Conservation (phyloP, 306 rosid genomes). For the Comarum palustre region DNA sequence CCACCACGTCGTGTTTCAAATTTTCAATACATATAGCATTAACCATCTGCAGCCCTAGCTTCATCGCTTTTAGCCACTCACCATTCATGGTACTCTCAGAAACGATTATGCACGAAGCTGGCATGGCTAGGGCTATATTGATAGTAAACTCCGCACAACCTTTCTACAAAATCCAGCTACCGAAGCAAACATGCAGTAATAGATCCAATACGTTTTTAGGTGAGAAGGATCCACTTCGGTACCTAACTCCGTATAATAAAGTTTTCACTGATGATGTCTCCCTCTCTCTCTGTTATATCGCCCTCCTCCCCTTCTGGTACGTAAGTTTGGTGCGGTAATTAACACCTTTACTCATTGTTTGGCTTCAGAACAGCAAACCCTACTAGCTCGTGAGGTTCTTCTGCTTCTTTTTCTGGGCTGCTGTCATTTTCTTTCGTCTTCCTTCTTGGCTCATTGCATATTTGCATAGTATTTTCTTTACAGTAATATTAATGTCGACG, state of each 20-base stretch:
- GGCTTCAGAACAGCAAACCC: neutral
- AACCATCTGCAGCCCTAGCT: neutral
- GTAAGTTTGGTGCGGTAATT: conserved; percentile 2
- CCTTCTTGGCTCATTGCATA: neutral
- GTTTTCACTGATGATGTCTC: too few relatives aligned
- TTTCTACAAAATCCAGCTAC: neutral
- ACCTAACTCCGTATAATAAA: neutral
- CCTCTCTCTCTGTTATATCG: neutral
- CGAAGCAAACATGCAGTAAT: neutral
- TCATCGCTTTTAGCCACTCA: conserved; percentile 2
- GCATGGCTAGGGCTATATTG: neutral
- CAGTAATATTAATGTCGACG: neutral
- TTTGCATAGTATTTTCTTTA: too few relatives aligned
- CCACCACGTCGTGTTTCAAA: neutral
- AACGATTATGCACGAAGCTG: neutral
- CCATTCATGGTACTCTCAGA: neutral
- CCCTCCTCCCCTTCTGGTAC: neutral
- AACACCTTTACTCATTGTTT: neutral
- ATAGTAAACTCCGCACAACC: neutral
- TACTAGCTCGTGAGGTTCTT: neutral
- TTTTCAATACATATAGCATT: neutral
- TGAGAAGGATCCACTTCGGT: neutral
- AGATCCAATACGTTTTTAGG: neutral
- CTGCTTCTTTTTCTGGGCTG: neutral
- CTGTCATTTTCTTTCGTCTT: neutral